Evolutionary conservation across 1,284 basidiomycete genomes (phyloP).

Genomic region (Microbotryomycetes sp.): DNA sequence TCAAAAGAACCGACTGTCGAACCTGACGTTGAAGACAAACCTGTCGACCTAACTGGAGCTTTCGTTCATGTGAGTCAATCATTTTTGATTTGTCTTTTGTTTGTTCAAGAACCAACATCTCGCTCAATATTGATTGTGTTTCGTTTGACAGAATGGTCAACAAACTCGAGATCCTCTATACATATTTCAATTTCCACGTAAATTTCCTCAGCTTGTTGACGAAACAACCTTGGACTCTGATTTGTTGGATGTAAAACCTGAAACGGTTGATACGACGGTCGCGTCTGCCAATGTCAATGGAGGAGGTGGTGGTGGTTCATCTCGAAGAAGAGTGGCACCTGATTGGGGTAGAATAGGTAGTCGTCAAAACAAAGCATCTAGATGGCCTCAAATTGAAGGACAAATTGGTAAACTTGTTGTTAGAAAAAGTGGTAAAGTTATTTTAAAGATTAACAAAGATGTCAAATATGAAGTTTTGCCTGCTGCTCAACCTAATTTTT

Average conservation of each 20-base stretch:
- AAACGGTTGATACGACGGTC: constrained; percentile 2
- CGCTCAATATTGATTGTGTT: background rate
- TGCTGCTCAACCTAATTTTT: constrained; percentile 36
- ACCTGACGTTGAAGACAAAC: constrained; percentile 28
- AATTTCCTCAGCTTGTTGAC: constrained; percentile 32
- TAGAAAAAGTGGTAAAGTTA: constrained; percentile 33
- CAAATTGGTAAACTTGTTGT: constrained; percentile 35
- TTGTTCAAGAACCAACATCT: background rate
- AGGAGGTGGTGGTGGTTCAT: background rate
- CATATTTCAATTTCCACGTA: constrained; percentile 38
- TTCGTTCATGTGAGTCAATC: background rate
- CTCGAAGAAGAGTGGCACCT: constrained; percentile 8
- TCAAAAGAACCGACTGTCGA: constrained; percentile 25
- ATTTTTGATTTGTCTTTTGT: background rate
- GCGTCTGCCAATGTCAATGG: constrained; percentile 5
- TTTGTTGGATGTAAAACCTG: constrained; percentile 21
- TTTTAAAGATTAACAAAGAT: constrained; percentile 27
- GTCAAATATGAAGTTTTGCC: constrained; percentile 36
- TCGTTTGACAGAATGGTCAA: constrained; percentile 14
- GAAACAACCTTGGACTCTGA: background rate
- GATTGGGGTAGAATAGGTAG: constrained; percentile 31
- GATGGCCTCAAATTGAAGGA: constrained; percentile 20
- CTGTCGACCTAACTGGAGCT: constrained; percentile 4
- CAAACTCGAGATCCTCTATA: constrained; percentile 36
- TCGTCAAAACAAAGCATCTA: constrained; percentile 24